Conservation (phyloP, 1,139 yeast genomes). For the Suhomyces bolitotheri region DNA sequence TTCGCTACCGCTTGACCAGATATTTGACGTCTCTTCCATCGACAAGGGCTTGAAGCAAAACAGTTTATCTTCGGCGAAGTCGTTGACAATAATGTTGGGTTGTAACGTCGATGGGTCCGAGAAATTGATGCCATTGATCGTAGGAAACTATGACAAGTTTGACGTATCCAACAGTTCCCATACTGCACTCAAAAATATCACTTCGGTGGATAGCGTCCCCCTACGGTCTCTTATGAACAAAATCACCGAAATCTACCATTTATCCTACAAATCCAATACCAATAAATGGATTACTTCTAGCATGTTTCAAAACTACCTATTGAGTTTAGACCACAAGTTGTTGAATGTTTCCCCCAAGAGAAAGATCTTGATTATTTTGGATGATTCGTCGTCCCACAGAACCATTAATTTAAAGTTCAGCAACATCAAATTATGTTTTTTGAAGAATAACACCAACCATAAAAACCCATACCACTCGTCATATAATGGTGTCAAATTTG, state of each 20-base stretch:
- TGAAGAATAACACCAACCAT: constrained; percentile 43
- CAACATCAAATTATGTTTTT: constrained; percentile 49
- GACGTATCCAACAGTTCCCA: constrained; percentile 41
- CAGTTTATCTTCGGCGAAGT: constrained; percentile 51
- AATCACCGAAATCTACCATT: constrained; percentile 51
- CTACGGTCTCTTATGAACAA: constrained; percentile 41
- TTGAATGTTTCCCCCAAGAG: constrained; percentile 38
- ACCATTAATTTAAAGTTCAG: constrained; percentile 56
- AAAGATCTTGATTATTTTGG: constrained; percentile 55
- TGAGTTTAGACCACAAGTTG: constrained; percentile 58
- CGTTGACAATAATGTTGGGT: constrained; percentile 63
- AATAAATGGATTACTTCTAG: constrained; percentile 70
- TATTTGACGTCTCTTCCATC: constrained; percentile 49
- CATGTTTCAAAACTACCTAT: constrained; percentile 61
- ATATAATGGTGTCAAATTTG: constrained; percentile 41
- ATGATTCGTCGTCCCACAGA: constrained; percentile 65
- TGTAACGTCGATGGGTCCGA: constrained; percentile 65
- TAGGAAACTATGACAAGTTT: constrained; percentile 60
- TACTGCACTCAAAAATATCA: constrained; percentile 27
- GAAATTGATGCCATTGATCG: constrained; percentile 58
- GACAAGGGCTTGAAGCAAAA: constrained; percentile 46
- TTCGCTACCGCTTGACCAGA: constrained; percentile 61
- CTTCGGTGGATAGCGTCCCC: constrained; percentile 19
- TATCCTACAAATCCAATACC: constrained; percentile 59
- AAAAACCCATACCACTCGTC: constrained; percentile 41